A percentile compares a stretch with the other conserved stretches of the same genome.
Conservation (phyloP, 139 green algal species). For the Chlamydomonas sp. region DNA sequence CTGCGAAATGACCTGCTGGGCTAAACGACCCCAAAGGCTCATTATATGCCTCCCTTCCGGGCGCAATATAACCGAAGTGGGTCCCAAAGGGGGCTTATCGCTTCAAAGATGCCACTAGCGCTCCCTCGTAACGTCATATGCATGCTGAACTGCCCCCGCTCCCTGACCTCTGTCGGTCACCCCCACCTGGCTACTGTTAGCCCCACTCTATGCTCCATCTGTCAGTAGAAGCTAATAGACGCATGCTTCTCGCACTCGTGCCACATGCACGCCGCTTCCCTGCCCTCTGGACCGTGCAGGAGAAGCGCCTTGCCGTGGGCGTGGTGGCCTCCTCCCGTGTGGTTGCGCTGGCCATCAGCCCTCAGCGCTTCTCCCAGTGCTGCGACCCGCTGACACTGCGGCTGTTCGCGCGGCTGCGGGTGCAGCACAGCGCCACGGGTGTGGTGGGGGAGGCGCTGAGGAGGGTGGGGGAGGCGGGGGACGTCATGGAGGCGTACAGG, state of each 20-base stretch:
- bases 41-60: too few relatives aligned
- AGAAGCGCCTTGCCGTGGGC: slow-evolving; percentile 24
- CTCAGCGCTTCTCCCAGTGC: slow-evolving; percentile 49
- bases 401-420: slow-evolving; percentile 47
- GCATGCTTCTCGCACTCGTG: background rate
- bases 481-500: slow-evolving; percentile 10
- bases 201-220: too few relatives aligned
- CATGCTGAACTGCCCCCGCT: too few relatives aligned
- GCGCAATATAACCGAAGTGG: too few relatives aligned
- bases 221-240: background rate
- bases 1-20: too few relatives aligned
- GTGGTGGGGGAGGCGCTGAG: slow-evolving; percentile 17
- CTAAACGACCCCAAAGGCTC: too few relatives aligned
- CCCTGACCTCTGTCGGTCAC: too few relatives aligned
- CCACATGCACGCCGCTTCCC: background rate
- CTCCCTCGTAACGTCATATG: too few relatives aligned
- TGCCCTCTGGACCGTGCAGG: background rate
- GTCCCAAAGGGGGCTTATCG: too few relatives aligned
- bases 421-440: slow-evolving; percentile 35
- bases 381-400: slow-evolving; percentile 53
- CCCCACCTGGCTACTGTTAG: too few relatives aligned
- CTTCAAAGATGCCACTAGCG: too few relatives aligned
- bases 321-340: slow-evolving; percentile 21
- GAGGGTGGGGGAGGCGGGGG: background rate
- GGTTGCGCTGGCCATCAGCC: slow-evolving; percentile 16